Percentiles rank a stretch among this genome's conserved stretches.
phyloP scores from a whole-genome alignment of 2,329 filamentous ascomycete species.

The Bipolaris bicolor region DNA sequence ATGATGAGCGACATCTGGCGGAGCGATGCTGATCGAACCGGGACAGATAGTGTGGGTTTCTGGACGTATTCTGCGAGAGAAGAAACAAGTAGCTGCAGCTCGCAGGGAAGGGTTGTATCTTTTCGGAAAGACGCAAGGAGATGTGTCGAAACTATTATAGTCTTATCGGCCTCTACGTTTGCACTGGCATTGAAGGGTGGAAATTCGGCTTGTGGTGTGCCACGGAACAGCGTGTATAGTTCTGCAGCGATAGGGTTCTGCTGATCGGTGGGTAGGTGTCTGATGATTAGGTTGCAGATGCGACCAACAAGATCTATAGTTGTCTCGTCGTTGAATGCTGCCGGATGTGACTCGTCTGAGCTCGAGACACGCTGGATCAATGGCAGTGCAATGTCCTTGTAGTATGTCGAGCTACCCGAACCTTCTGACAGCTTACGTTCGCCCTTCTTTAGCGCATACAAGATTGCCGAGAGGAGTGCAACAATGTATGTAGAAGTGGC shows the following conservation, averaged over 20 bases:
- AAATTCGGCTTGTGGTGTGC: slow-evolving; percentile 32
- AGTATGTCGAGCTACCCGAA: slow-evolving; percentile 50
- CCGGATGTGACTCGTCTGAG: slow-evolving; percentile 37
- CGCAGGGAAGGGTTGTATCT: slow-evolving; percentile 42
- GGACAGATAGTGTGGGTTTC: slow-evolving; percentile 32
- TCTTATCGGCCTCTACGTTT: slow-evolving; percentile 49
- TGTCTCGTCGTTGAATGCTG: slow-evolving; percentile 54
- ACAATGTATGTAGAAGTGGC: slow-evolving; percentile 62
- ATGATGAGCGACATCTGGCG: slow-evolving; percentile 55
- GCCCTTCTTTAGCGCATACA: slow-evolving; percentile 66
- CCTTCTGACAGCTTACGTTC: slow-evolving; percentile 57
- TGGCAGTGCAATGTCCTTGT: slow-evolving; percentile 55
- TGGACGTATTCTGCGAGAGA: slow-evolving; percentile 49
- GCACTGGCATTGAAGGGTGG: slow-evolving; percentile 43
- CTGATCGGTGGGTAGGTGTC: slow-evolving; percentile 58
- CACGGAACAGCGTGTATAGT: slow-evolving; percentile 60
- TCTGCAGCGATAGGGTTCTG: slow-evolving; percentile 60
- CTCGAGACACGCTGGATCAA: slow-evolving; percentile 49
- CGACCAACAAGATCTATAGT: slow-evolving; percentile 66
- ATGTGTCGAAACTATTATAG: slow-evolving; percentile 63
- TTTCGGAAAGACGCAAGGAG: slow-evolving; percentile 59
- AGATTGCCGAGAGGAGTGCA: slow-evolving; percentile 65
- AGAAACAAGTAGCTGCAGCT: slow-evolving; percentile 41
- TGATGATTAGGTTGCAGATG: slow-evolving; percentile 65
- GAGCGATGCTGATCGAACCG: slow-evolving; percentile 45